Percentiles rank a stretch among this genome's conserved stretches.
phyloP scores from a whole-genome alignment of 208 protist species.

The Crithidia brevicula region DNA sequence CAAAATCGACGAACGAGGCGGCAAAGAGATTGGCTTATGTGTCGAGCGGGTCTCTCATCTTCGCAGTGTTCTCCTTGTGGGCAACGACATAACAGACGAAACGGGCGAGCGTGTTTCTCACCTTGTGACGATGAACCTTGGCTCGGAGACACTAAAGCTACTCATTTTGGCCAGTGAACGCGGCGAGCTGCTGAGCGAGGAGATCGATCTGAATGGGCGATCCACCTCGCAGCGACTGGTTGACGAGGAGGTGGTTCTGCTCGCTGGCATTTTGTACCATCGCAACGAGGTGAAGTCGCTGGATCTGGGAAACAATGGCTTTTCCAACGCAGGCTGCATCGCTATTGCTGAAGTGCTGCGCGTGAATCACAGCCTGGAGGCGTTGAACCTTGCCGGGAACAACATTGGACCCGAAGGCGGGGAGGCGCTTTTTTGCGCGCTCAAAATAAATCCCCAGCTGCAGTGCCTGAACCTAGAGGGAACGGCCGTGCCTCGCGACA shows the following conservation, averaged over 20 bases:
- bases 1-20: conserved; percentile 68
- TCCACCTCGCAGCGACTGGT: conserved; percentile 53
- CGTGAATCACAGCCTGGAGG: conserved; percentile 71
- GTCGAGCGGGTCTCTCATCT: conserved; percentile 54
- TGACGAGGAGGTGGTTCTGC: conserved; percentile 66
- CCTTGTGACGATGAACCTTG: conserved; percentile 71
- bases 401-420: conserved; percentile 65
- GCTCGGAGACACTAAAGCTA: conserved; percentile 69
- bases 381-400: conserved; percentile 80
- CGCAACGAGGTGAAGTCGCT: conserved; percentile 53
- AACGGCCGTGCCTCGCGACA: conserved; percentile 61
- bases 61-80: conserved; percentile 40
- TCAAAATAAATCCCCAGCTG: conserved; percentile 83
- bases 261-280: conserved; percentile 57
- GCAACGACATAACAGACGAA: conserved; percentile 61
- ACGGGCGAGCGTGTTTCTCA: conserved; percentile 53
- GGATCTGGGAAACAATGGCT: conserved; percentile 78
- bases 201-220: conserved; percentile 71
- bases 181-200: conserved; percentile 42
- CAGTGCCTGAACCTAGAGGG: conserved; percentile 62
- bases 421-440: conserved; percentile 71
- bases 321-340: conserved; percentile 74
- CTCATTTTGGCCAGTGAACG: conserved; percentile 49
- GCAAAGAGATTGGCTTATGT: conserved; percentile 42
- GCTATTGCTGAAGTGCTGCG: conserved; percentile 83